Evolutionary conservation across 75 land plant species (phyloP).

Genomic region (Larix kaempferi): DNA sequence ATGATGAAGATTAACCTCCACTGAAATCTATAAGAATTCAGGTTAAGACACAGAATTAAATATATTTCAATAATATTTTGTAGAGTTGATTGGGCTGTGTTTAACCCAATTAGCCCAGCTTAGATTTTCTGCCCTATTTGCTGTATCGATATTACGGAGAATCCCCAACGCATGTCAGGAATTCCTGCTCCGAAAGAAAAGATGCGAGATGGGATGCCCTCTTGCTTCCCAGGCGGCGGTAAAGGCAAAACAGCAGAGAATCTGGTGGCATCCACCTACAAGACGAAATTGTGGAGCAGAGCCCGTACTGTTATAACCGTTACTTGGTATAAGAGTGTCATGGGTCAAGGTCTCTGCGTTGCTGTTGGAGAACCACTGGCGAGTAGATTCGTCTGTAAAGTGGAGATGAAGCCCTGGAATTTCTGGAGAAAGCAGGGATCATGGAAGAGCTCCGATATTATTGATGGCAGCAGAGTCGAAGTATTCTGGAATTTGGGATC

Average conservation of each 20-base stretch:
- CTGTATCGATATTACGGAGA: no score
- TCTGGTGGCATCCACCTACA: conserved; percentile 70
- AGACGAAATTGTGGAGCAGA: conserved; percentile 38
- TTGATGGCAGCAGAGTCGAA: conserved; percentile 26
- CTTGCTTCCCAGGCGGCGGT: no score
- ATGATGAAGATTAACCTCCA: no score
- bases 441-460: conserved; percentile 34
- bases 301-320: background rate
- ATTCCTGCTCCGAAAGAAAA: no score
- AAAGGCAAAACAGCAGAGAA: conserved; percentile 19
- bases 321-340: conserved; percentile 17
- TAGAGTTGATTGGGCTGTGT: no score
- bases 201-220: no score
- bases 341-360: conserved; percentile 4
- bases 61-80: no score
- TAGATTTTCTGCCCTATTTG: no score
- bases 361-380: conserved; percentile 28
- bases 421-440: conserved; percentile 67
- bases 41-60: no score
- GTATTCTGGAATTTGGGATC: conserved; percentile 61
- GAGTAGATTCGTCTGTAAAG: conserved; percentile 75
- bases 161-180: no score
- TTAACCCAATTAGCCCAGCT: no score
- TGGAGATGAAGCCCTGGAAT: conserved; percentile 76
- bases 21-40: no score